Evolutionary conservation across 257 asterid genomes (phyloP), one percentile per base, ranked within the genome.

Genomic region (Fraxinus quadrangulata): DNA sequence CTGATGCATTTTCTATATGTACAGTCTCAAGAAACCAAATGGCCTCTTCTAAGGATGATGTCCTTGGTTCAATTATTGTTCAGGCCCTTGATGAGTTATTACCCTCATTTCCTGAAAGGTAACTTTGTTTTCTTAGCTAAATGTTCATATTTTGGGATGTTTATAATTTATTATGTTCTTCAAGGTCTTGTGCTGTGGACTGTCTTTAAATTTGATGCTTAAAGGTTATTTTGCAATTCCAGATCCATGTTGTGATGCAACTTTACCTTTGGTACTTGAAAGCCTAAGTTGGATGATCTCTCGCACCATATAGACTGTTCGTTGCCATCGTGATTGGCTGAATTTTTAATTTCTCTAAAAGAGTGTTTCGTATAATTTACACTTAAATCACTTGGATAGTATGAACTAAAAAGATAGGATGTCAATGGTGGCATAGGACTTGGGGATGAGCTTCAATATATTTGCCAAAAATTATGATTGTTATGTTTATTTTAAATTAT

Each of bases 71-170:
- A 7, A 7, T 75, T 54, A 10, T 80, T 67, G 17, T 80, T 61
- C 74, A 69, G 54, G 79, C 49, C 33, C 67, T 80, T 80, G 77
- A 80, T 17, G 72, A 74, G 39, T 31, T 75, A 80, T 36, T 75
- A 51, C 83, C 83, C 75, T 74, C 83, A 75, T 80, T 80, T 80
- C 68, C 83, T 37, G 49, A 24, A 72, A 75, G 83, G 83, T 80
- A 69, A 51, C 23, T 75, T 10, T 0, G 76, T n/a, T 49, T 21
- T 49, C 30, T 49, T 23, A 40, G 39, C 28, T 40, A 2, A 67
- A 40, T n/a, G 47, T 42, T 37, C 10, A 34, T 37, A 34, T 74
- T 24, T 77, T 37, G 17, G 24, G 21, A 54, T 33, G 26, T 51
- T 76, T 24, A 63, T 39, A 37, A 63, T 75, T 65, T 65, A 39